Evolutionary conservation across 2,329 filamentous ascomycete genomes (phyloP).

Genomic region (Arthrocladium fulminans): DNA sequence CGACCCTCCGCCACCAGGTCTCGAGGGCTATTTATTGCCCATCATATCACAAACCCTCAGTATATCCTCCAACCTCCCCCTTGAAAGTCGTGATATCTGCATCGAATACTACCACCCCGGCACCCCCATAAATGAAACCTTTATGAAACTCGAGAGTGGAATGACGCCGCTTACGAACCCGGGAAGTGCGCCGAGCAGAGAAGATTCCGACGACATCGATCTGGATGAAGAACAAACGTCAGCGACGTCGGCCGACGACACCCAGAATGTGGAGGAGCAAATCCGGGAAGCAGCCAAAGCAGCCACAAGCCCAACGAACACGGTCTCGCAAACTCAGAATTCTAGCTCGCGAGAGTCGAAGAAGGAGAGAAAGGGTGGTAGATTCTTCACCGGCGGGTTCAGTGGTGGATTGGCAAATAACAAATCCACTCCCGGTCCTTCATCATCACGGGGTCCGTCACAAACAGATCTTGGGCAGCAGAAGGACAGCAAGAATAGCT

Average conservation of each 20-base stretch:
- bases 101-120: slow-evolving; percentile 80
- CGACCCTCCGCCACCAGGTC: slow-evolving; percentile 66
- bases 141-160: slow-evolving; percentile 73
- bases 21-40: slow-evolving; percentile 83
- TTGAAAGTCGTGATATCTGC: slow-evolving; percentile 84
- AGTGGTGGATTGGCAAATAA: not conserved
- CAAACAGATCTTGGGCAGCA: not conserved
- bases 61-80: slow-evolving; percentile 74
- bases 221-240: slow-evolving; percentile 13
- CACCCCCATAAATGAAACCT: slow-evolving; percentile 55
- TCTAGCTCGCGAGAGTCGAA: not conserved
- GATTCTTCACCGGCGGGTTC: not conserved
- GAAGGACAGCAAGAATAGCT: not conserved
- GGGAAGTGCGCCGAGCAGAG: slow-evolving; percentile 22
- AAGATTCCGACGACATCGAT: slow-evolving; percentile 15
- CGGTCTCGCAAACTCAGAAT: not conserved
- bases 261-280: slow-evolving; percentile 8
- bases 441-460: not conserved
- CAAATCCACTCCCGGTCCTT: not conserved
- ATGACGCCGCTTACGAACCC: slow-evolving; percentile 53
- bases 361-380: not conserved
- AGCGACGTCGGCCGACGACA: slow-evolving; percentile 13
- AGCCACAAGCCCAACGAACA: not conserved
- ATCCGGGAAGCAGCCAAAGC: slow-evolving; percentile 5
- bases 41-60: slow-evolving; percentile 85